Percentiles rank a stretch among this genome's conserved stretches.
Evolutionary conservation across 2,329 filamentous ascomycete genomes (phyloP).

Genomic region (Fusarium beomiforme): DNA sequence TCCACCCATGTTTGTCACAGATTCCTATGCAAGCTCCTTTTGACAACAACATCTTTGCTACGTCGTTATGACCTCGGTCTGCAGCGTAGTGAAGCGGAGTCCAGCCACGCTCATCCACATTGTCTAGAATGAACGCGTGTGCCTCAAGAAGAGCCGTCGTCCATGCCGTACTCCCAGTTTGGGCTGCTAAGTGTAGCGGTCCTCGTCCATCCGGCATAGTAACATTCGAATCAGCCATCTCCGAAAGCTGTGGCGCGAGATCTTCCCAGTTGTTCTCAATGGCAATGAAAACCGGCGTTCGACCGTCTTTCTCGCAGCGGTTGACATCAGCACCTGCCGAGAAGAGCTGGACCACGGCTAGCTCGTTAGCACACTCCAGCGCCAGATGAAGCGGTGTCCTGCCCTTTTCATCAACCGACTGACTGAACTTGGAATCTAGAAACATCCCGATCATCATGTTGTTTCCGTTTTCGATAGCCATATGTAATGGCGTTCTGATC

Average conservation of each 20-base stretch:
- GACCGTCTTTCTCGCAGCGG: background rate
- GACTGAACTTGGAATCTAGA: background rate
- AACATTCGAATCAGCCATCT: fast-evolving
- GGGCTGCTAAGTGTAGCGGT: fast-evolving
- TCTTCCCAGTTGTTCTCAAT: background rate
- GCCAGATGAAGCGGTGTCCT: background rate
- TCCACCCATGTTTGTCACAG: no score
- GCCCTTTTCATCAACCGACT: background rate
- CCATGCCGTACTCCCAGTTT: background rate
- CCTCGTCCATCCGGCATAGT: fast-evolving
- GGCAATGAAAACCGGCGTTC: background rate
- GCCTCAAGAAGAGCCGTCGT: background rate
- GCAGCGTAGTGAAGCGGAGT: background rate
- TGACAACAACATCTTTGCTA: no score
- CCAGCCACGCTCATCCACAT: fast-evolving
- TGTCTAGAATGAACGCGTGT: background rate
- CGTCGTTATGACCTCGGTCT: no score
- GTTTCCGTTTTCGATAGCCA: background rate
- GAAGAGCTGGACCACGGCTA: fast-evolving
- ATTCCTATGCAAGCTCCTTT: no score
- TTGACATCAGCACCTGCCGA: background rate
- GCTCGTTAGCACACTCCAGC: background rate
- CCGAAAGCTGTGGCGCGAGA: fast-evolving
- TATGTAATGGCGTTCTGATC: background rate
- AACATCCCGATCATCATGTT: background rate